Evolutionary conservation across 2,329 filamentous ascomycete species (phyloP).

Genomic region (Pyrenochaeta sp.): DNA sequence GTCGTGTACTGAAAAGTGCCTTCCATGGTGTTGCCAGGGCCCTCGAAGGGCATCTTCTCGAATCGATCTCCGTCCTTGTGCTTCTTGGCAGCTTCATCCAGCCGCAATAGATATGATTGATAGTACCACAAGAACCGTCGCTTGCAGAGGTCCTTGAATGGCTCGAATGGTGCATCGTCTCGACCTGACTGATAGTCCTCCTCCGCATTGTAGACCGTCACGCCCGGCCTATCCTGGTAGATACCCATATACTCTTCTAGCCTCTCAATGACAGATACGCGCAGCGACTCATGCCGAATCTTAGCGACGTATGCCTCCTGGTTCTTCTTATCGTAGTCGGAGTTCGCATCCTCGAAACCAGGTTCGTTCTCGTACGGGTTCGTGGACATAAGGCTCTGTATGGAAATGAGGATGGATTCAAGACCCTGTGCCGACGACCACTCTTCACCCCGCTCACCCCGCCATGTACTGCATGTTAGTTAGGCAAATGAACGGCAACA

Average conservation of each 20-base stretch:
- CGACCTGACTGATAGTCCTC: conserved; percentile 55
- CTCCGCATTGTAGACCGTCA: conserved; percentile 60
- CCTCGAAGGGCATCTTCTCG: conserved; percentile 87
- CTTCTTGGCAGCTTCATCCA: conserved; percentile 70
- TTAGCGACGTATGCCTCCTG: conserved; percentile 82
- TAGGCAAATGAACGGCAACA: not conserved
- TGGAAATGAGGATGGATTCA: conserved; percentile 92
- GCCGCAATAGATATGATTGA: conserved; percentile 79
- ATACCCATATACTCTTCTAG: conserved; percentile 82
- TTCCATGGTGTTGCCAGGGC: conserved; percentile 78
- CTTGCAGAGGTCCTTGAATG: conserved; percentile 91
- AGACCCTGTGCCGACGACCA: conserved; percentile 97
- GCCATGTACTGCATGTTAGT: conserved; percentile 77
- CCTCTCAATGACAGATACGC: conserved; percentile 84
- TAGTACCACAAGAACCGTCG: conserved; percentile 96
- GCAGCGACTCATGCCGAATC: conserved; percentile 90
- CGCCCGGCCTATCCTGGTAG: conserved; percentile 48
- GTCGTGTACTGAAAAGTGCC: conserved; percentile 84
- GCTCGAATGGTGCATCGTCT: conserved; percentile 74
- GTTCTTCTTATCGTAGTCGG: conserved; percentile 73
- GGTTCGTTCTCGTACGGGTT: conserved; percentile 98
- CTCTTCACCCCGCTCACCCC: conserved; percentile 86
- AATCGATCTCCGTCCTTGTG: conserved; percentile 73
- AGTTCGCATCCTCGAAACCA: conserved; percentile 81
- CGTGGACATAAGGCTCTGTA: conserved; percentile 92